A percentile compares a stretch with the other conserved stretches of the same genome.
phyloP scores from a whole-genome alignment of 116 monocot species.

The Dioscorea cayenensis region DNA sequence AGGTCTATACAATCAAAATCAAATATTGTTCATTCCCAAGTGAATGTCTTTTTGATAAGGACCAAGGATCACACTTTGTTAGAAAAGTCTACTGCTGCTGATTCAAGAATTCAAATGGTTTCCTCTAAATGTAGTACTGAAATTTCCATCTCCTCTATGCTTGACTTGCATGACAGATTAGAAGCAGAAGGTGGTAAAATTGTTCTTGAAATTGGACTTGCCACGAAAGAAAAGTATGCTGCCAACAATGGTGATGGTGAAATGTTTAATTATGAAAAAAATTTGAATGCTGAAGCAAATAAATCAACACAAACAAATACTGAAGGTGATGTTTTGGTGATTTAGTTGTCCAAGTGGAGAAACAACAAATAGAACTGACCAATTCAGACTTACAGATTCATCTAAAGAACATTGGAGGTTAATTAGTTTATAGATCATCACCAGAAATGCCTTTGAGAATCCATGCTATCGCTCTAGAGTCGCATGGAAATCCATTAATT shows the following conservation, averaged over 20 bases:
- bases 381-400: slow-evolving; percentile 1
- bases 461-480: slow-evolving; percentile 22
- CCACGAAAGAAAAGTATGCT: slow-evolving; percentile 25
- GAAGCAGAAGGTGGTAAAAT: slow-evolving; percentile 76
- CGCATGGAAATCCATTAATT: slow-evolving; percentile 47
- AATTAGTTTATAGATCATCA: slow-evolving; percentile 10
- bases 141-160: slow-evolving; percentile 70
- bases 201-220: slow-evolving; percentile 50
- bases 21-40: slow-evolving; percentile 14
- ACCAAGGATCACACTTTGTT: slow-evolving; percentile 7
- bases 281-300: not conserved
- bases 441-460: slow-evolving; percentile 39
- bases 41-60: slow-evolving; percentile 6
- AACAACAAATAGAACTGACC: slow-evolving; percentile 9
- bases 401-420: slow-evolving; percentile 12
- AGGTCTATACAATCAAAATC: slow-evolving; percentile 27
- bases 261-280: not conserved
- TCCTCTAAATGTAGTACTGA: slow-evolving; percentile 79
- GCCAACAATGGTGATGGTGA: slow-evolving; percentile 6
- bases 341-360: slow-evolving; percentile 12
- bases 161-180: slow-evolving; percentile 76
- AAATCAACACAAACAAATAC: slow-evolving; percentile 4
- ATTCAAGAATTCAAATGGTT: slow-evolving; percentile 30
- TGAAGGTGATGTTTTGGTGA: slow-evolving; percentile 9
- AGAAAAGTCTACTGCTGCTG: slow-evolving; percentile 15